Evolutionary conservation across 805 yeast species (phyloP).

Genomic region (Yarrowia alimentaria): DNA sequence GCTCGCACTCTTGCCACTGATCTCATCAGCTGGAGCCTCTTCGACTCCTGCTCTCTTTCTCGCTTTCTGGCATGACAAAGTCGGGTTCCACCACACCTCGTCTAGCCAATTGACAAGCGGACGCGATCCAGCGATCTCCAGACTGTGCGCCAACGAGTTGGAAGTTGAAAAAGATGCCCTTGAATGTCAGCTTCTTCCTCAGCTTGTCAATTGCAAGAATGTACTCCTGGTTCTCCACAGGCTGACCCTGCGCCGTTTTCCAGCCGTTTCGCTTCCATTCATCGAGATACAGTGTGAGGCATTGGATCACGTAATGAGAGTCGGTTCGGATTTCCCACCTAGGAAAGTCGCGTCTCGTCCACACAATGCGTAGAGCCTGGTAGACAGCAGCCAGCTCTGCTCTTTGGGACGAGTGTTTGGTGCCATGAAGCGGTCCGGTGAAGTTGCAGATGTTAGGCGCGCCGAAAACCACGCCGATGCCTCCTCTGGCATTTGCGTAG

Average conservation of each 20-base stretch:
- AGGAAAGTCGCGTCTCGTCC: slow-evolving; percentile 37
- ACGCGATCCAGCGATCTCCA: neutral
- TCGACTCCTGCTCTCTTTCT: slow-evolving; percentile 13
- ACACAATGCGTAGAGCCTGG: slow-evolving; percentile 51
- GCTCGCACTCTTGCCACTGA: too few species aligned
- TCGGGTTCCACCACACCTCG: slow-evolving; percentile 12
- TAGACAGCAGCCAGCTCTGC: slow-evolving; percentile 74
- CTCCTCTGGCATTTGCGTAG: slow-evolving; percentile 43
- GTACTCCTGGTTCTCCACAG: slow-evolving; percentile 55
- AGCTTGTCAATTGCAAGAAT: slow-evolving; percentile 42
- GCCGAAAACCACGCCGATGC: slow-evolving; percentile 77
- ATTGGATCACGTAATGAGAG: slow-evolving; percentile 62
- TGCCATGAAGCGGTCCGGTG: slow-evolving; percentile 50
- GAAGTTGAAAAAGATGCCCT: slow-evolving; percentile 16
- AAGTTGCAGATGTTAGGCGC: slow-evolving; percentile 52
- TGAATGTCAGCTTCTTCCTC: slow-evolving; percentile 42
- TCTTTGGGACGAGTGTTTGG: slow-evolving; percentile 67
- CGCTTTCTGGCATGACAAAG: slow-evolving; percentile 17
- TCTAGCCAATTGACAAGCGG: slow-evolving; percentile 1
- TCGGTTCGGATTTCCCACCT: slow-evolving; percentile 56
- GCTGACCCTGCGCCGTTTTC: slow-evolving; percentile 45
- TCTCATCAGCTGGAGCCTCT: too few species aligned
- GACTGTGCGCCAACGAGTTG: slow-evolving; percentile 2
- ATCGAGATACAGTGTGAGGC: slow-evolving; percentile 55
- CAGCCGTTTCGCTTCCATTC: slow-evolving; percentile 62